Evolutionary conservation across 1,284 basidiomycete species (phyloP), one percentile per base, ranked within the genome.

Genomic region (Trametes versicolor): DNA sequence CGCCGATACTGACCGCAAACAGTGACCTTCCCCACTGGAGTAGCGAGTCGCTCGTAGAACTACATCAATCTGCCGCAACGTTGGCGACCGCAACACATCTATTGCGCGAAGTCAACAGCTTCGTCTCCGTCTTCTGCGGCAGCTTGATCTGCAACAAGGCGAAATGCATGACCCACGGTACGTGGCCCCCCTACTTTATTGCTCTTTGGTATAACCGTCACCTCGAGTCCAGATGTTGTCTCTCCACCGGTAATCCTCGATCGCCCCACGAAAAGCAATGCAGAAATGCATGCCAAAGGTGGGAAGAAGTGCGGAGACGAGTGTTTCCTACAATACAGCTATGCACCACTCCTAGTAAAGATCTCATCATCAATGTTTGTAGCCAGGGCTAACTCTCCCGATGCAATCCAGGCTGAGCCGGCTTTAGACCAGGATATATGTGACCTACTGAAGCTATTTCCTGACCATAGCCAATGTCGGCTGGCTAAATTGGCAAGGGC

Each of bases 401-500:
- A 4, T 45, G 60, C 48, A 5, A 0, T 27, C 36, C 59, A 19
- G 43, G 7, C 4, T 12, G 37, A 23, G 23, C 23, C 37, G 0
- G 17, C 53, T 15, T 0, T 60, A 19, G 50, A 69, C 8, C 34
- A 50, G 36, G 56, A 66, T 21, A 55, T 61, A 2, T 48, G 52
- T 12, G 68, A 67, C 23, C 23, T 65, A 5, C 34, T 77, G 19
- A 73, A 74, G 50, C 66, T 82, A 19, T 75, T 75, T 19, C 79
- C 80, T 19, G 73, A 80, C 55, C 60, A 67, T 5, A 63, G 60
- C 7, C 74, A 76, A 29, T 85, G 83, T 69, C 71, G 76, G 50
- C 69, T 85, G 25, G 79, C 82, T 21, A 64, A 68, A n/a, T 53
- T 84, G 13, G 79, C 76, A 64, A 73, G 73, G 19, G 76, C 77